Percentiles rank a stretch among this genome's conserved stretches.
Evolutionary conservation across 805 yeast species (phyloP).

Genomic region (Candida bentonensis): DNA sequence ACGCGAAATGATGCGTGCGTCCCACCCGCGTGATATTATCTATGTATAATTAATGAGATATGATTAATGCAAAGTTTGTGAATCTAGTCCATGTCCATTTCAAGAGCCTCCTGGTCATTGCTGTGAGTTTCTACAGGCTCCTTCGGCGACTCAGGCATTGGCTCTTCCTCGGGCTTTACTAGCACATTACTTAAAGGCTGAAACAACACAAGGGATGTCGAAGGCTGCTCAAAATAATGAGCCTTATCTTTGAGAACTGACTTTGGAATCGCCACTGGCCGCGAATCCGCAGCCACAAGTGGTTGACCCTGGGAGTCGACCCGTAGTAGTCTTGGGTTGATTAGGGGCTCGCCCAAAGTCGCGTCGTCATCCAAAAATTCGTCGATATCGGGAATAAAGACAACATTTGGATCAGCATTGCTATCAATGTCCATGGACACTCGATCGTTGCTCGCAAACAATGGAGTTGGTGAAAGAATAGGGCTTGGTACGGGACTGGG

Average conservation of each 20-base stretch:
- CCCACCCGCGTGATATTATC: not conserved
- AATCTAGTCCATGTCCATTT: conserved; percentile 4
- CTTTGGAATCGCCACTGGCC: too few relatives aligned
- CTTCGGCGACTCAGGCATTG: conserved; percentile 2
- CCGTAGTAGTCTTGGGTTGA: conserved; percentile 2
- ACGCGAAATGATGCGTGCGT: conserved; percentile 11
- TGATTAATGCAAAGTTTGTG: not conserved
- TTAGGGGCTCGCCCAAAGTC: conserved; percentile 6
- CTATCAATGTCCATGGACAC: conserved; percentile 4
- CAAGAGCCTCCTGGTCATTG: conserved; percentile 2
- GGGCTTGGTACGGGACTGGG: too few relatives aligned
- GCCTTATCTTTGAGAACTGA: conserved; percentile 4
- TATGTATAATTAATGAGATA: conserved; percentile 1
- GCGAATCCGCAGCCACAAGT: conserved; percentile 3
- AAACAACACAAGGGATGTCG: conserved; percentile 9
- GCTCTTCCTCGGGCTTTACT: conserved; percentile 1
- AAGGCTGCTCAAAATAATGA: conserved; percentile 10
- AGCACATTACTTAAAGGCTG: conserved; percentile 1
- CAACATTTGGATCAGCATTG: conserved; percentile 8
- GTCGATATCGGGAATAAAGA: conserved; percentile 15
- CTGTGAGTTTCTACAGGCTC: conserved; percentile 1
- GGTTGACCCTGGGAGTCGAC: conserved; percentile 6
- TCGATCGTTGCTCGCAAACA: conserved; percentile 1
- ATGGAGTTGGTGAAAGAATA: not conserved
- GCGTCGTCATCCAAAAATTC: conserved; percentile 11